Evolutionary conservation across 176 grass and related monocot genomes (phyloP), one percentile per base, ranked within the genome.

Genomic region (Metroxylon sagu): DNA sequence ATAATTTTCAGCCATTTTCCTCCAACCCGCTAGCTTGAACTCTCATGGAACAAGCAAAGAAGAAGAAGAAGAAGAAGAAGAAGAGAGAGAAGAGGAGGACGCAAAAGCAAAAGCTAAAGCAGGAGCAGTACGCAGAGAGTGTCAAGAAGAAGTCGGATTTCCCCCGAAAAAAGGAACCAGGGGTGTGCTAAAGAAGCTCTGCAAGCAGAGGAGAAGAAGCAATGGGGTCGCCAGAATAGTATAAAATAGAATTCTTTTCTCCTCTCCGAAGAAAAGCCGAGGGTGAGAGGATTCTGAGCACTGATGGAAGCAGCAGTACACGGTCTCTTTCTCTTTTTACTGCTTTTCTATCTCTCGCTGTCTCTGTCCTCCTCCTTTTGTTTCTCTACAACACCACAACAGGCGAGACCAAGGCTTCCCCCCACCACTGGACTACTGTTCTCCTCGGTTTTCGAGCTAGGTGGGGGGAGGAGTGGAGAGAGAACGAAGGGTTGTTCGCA

Each of bases 1-100:
- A 52, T 83, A 76, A 66, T 26, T 78, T 12, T 79, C 76, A 64
- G 77, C 84, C 93, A 98, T 98, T 71, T 68, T 76, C 43, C 35
- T 65, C 62, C 27, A 73, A 71, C 56, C 14, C 35, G 55, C 54
- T 25, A 60, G 56, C 51, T 19, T 18, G 48, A n/a, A 48, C 72
- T 71, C 65, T 68, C 70, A 52, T 72, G 72, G 54, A 52, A 18
- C 65, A 49, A 57, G 80, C 67, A 80, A 39, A 65, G 67, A 67
- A 65, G 58, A 17, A 65, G 79, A 85, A 80, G 77, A 77, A 51
- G 52, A 67, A 53, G 54, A n/a, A 48, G 81, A 83, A 69, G 79
- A 57, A 81, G 85, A 73, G 51, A 56, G 71, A 53, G 54, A n/a
- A 48, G 81, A 83, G 69, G 79, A 57, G 84, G 85, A 73, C 66